These are phyloP conservation scores for Sarocladiaceae sp. DNA, from an alignment of 2,329 filamentous ascomycete genomes.

Conservation along the genomic window DNA sequence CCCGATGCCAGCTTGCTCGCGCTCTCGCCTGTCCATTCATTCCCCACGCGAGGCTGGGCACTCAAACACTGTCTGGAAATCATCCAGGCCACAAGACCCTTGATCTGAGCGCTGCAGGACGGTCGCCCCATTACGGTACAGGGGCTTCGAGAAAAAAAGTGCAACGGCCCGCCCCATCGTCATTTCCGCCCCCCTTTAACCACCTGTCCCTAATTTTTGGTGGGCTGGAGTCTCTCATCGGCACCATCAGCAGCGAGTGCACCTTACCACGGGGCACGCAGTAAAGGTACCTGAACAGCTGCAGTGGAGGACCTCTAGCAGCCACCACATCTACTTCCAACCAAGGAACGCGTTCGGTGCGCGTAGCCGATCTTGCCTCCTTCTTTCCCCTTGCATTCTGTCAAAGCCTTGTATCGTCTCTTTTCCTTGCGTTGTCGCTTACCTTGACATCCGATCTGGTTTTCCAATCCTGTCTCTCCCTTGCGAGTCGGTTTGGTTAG, in stretches of 20 bases:
- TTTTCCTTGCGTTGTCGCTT: conserved; percentile 8
- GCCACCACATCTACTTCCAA: neutral
- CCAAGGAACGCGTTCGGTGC: conserved; percentile 7
- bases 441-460: conserved; percentile 1
- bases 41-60: conserved; percentile 8
- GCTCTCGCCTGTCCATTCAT: neutral
- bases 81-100: neutral
- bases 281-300: neutral
- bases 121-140: no score
- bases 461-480: neutral
- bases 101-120: no score
- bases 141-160: neutral
- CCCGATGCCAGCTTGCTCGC: neutral
- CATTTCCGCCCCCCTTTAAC: conserved; percentile 10
- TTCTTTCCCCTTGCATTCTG: conserved; percentile 9
- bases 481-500: neutral
- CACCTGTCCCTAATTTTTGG: neutral
- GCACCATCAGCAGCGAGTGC: no score
- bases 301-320: neutral
- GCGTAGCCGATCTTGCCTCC: conserved; percentile 7
- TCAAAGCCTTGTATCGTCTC: neutral
- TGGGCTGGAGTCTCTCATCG: neutral
- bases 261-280: neutral
- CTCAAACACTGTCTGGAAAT: no score
- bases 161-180: conserved; percentile 8